Evolutionary conservation across 768 basidiomycete genomes (phyloP), one percentile per base, ranked within the genome.

Genomic region (Kwoniella shandongensis): DNA sequence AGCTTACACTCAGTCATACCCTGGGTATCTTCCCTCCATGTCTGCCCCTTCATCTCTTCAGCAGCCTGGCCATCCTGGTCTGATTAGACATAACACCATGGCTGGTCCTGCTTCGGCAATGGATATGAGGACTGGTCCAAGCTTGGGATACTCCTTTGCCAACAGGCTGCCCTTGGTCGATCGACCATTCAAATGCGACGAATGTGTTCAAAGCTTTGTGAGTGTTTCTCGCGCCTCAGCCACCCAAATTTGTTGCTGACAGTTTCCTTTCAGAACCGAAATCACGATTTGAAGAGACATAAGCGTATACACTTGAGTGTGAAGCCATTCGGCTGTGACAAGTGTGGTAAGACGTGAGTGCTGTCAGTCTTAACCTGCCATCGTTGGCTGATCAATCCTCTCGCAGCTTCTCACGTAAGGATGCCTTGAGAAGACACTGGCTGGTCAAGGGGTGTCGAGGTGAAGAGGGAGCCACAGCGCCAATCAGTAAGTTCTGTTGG

Each of bases 261-360:
- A 0, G 20, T 26, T 25, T 2, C 35, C 23, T 4, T 30, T 23
- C 44, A 74, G 74, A 78, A 77, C 63, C 75, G 77, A 12, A 77
- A 77, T 52, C 77, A 78, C 57, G 77, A 78, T 54, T 49, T 77
- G 47, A 78, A 78, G 50, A 64, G 77, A 38, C 77, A 78, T 55
- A 74, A 74, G 62, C 61, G 74, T 42, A 77, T 78, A 13, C 77
- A 78, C 45, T 59, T 77, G 23, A 69, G 61, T 25, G 70, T 76
- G 44, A 78, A 78, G 55, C 76, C 77, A 20, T 78, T 74, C 47
- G 67, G 68, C 1, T 78, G 77, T 52, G 68, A 67, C 49, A 71
- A 72, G 54, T 78, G 77, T 51, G 72, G 74, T 36, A 78, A 76
- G 62, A 70, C 72, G 63, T 72, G 52, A 65, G 69, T 66, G 15